phyloP scores from a whole-genome alignment of 2,329 filamentous ascomycete genomes.

The Dactylellina haptotyla region DNA sequence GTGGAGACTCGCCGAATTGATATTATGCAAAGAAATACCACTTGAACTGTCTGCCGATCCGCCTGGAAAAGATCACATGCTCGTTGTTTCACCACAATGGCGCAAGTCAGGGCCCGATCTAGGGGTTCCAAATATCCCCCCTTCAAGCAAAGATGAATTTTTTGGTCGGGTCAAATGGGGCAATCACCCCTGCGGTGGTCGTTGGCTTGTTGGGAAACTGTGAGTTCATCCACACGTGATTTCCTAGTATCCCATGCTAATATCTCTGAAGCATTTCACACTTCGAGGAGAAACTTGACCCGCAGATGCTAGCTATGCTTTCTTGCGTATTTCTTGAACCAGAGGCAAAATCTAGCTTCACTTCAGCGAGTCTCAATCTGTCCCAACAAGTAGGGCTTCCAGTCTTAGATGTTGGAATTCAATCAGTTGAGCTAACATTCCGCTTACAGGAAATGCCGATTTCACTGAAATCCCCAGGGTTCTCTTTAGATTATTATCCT shows the following conservation, averaged over 20 bases:
- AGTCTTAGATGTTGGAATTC: background rate
- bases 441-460: constrained; percentile 70
- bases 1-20: constrained; percentile 82
- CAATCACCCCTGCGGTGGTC: constrained; percentile 69
- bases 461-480: constrained; percentile 73
- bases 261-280: constrained; percentile 63
- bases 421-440: background rate
- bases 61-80: constrained; percentile 67
- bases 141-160: constrained; percentile 59
- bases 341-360: constrained; percentile 67
- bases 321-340: constrained; percentile 75
- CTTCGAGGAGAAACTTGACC: constrained; percentile 71
- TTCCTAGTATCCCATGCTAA: background rate
- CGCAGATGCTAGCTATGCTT: constrained; percentile 78
- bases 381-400: constrained; percentile 61
- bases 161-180: constrained; percentile 75
- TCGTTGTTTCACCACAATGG: constrained; percentile 71
- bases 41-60: constrained; percentile 67
- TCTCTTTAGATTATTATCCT: constrained; percentile 74
- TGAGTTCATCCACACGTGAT: constrained; percentile 58
- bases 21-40: constrained; percentile 80
- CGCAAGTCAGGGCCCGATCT: constrained; percentile 19
- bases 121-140: background rate
- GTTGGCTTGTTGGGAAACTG: constrained; percentile 69
- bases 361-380: constrained; percentile 69